Conservation (phyloP, 495 filamentous ascomycete species). For the Lepidopterella palustris region DNA sequence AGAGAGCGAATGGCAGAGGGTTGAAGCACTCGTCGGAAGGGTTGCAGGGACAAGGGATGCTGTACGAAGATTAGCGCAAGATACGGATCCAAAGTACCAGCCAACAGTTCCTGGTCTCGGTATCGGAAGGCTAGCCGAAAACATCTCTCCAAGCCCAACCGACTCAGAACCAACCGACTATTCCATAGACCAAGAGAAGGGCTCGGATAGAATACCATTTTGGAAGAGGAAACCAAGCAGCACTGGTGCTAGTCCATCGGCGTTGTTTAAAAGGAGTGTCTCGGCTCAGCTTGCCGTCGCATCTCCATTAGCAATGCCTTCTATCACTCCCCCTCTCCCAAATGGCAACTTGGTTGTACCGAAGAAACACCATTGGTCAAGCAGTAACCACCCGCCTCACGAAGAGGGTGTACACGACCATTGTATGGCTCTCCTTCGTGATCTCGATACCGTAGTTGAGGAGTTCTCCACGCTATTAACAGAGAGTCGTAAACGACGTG, state of each 20-base stretch:
- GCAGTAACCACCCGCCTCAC: constrained; percentile 22
- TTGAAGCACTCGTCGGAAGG: constrained; percentile 73
- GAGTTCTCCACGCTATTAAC: constrained; percentile 73
- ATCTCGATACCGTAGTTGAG: constrained; percentile 72
- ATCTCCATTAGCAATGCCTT: constrained; percentile 36
- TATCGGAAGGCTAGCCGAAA: constrained; percentile 21
- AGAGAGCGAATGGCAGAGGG: constrained; percentile 76
- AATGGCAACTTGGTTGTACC: constrained; percentile 38
- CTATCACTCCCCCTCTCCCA: constrained; percentile 29
- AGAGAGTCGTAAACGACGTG: constrained; percentile 71
- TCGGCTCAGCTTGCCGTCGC: constrained; percentile 57
- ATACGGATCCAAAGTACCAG: constrained; percentile 62
- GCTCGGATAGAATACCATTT: constrained; percentile 56
- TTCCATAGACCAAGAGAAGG: constrained; percentile 35
- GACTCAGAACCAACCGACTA: constrained; percentile 37
- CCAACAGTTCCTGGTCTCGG: constrained; percentile 26
- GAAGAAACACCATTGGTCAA: constrained; percentile 31
- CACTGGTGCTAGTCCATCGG: constrained; percentile 34
- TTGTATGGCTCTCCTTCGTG: constrained; percentile 68
- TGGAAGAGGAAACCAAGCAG: constrained; percentile 84
- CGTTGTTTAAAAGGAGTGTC: constrained; percentile 42
- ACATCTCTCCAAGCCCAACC: constrained; percentile 33
- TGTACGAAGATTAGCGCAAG: constrained; percentile 72
- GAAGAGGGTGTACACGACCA: constrained; percentile 67
- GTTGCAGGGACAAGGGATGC: constrained; percentile 86